A percentile compares a stretch with the other conserved stretches of the same genome.
Conservation (phyloP, 2,329 filamentous ascomycete species). For the Rhinocladiella similis region DNA sequence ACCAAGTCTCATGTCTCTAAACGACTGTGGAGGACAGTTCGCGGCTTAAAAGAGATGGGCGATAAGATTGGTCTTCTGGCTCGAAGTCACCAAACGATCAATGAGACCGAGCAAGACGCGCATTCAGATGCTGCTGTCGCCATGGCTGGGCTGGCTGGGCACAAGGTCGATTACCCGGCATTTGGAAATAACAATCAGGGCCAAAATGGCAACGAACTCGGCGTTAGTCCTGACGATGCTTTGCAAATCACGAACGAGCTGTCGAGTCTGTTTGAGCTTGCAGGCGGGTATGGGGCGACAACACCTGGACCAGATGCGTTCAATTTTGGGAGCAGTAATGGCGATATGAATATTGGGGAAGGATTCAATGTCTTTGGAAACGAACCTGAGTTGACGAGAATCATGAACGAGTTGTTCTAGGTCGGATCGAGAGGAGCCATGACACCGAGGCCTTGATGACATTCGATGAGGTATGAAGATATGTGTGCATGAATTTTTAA, state of each 20-base stretch:
- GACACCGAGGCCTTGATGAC: neutral
- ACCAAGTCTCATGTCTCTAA: conserved; percentile 63
- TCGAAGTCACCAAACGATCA: conserved; percentile 25
- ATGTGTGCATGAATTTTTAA: neutral
- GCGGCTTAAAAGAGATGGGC: conserved; percentile 62
- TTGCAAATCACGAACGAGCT: conserved; percentile 63
- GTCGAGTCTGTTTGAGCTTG: conserved; percentile 64
- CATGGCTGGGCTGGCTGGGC: conserved; percentile 65
- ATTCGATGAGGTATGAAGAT: neutral
- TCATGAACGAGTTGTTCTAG: conserved; percentile 61
- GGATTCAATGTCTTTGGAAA: conserved; percentile 44
- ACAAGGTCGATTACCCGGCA: conserved; percentile 58
- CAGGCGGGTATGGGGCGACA: conserved; percentile 51
- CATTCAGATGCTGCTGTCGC: conserved; percentile 64
- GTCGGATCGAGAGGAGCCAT: too few species aligned
- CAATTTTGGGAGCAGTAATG: conserved; percentile 33
- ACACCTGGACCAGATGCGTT: conserved; percentile 35
- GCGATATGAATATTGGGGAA: conserved; percentile 25
- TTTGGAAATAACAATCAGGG: conserved; percentile 39
- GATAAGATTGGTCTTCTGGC: conserved; percentile 59
- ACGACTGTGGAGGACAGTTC: conserved; percentile 64
- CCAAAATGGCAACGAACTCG: conserved; percentile 38
- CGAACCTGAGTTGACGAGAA: conserved; percentile 60
- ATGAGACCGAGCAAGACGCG: conserved; percentile 48
- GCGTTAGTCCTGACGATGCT: conserved; percentile 57